phyloP scores from a whole-genome alignment of 805 yeast species.

The Zygoascus bituminiphila region DNA sequence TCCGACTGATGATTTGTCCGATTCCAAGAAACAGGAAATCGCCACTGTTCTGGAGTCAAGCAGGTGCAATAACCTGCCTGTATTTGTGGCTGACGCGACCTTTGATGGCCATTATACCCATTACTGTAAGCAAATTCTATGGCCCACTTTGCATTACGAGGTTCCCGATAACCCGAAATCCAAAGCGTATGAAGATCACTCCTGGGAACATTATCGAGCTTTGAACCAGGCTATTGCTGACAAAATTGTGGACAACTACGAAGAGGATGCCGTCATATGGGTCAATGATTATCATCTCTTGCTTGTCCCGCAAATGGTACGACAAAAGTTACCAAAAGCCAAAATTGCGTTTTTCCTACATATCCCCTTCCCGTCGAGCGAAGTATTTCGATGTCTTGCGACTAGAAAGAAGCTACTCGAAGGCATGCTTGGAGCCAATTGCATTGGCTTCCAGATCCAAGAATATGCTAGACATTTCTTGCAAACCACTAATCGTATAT shows the following conservation, averaged over 20 bases:
- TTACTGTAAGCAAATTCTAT: constrained; percentile 86
- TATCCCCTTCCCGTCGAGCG: constrained; percentile 91
- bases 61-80: constrained; percentile 53
- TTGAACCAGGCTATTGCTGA: constrained; percentile 79
- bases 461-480: constrained; percentile 92
- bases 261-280: constrained; percentile 74
- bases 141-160: constrained; percentile 94
- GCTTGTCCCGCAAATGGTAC: constrained; percentile 76
- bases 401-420: constrained; percentile 66
- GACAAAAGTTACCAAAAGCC: constrained; percentile 68
- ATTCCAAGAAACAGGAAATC: constrained; percentile 46
- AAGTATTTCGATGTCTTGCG: constrained; percentile 89
- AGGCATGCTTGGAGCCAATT: constrained; percentile 86
- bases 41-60: constrained; percentile 33
- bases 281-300: constrained; percentile 89
- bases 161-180: constrained; percentile 92
- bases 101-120: constrained; percentile 87
- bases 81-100: constrained; percentile 66
- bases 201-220: constrained; percentile 76
- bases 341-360: constrained; percentile 88
- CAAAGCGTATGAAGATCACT: constrained; percentile 90
- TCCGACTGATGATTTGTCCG: constrained; percentile 78
- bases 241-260: constrained; percentile 56
- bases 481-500: constrained; percentile 77
- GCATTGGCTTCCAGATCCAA: constrained; percentile 80